Percentiles rank a stretch among this genome's conserved stretches.
Conservation (phyloP, 179 eudicot genomes). For the Actinidia chinensis region DNA sequence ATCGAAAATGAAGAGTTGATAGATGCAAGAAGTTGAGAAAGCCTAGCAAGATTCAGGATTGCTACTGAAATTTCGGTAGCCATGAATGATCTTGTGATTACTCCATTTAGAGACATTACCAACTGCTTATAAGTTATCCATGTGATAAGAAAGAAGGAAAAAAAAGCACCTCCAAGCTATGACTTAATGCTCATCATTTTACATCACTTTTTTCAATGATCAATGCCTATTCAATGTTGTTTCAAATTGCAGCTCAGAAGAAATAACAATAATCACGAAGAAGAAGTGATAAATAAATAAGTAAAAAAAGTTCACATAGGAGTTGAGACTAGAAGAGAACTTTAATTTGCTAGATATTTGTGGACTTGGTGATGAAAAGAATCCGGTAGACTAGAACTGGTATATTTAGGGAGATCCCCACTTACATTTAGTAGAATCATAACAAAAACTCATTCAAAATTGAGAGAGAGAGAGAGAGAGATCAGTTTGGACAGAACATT, state of each 20-base stretch:
- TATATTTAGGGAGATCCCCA: background rate
- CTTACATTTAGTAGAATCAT: background rate
- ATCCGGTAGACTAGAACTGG: background rate
- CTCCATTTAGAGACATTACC: no score
- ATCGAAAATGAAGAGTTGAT: background rate
- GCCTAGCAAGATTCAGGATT: no score
- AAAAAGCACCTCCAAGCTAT: no score
- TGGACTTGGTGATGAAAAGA: constrained; percentile 3
- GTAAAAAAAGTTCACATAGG: background rate
- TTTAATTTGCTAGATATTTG: background rate
- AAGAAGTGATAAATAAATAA: background rate
- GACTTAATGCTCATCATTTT: no score
- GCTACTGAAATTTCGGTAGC: no score
- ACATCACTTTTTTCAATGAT: no score
- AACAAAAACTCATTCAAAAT: background rate
- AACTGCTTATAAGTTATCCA: no score
- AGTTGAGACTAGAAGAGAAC: background rate
- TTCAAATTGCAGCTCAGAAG: no score
- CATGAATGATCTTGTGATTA: no score
- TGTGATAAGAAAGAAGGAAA: no score
- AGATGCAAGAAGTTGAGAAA: no score
- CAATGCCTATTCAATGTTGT: no score
- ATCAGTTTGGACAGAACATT: constrained; percentile 32
- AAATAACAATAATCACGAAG: background rate
- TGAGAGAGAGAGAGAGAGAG: background rate